phyloP scores from a whole-genome alignment of 2,329 filamentous ascomycete genomes.

The Metarhizium brunneum region DNA sequence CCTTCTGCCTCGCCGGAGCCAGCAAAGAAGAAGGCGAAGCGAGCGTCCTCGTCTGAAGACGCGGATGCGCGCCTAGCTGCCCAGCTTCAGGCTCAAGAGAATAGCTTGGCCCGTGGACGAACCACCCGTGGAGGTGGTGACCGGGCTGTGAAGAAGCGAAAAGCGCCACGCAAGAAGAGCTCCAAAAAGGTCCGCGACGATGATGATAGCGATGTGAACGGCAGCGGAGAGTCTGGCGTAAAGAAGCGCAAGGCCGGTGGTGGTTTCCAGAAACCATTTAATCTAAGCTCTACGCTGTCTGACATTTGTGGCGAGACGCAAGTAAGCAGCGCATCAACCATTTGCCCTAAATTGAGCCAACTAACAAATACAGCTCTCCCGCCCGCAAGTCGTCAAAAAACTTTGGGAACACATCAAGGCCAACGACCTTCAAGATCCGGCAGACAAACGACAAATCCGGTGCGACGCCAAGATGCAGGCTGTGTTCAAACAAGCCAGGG shows the following conservation, averaged over 20 bases:
- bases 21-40: slow-evolving; percentile 58
- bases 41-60: slow-evolving; percentile 51
- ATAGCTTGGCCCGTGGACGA: slow-evolving; percentile 55
- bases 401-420: slow-evolving; percentile 93
- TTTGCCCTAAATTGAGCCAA: background rate
- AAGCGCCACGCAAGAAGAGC: slow-evolving; percentile 61
- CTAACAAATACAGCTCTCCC: slow-evolving; percentile 57
- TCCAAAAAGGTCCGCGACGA: slow-evolving; percentile 64
- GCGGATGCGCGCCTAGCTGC: slow-evolving; percentile 83
- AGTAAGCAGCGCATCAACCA: slow-evolving; percentile 31
- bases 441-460: slow-evolving; percentile 81
- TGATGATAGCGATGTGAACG: slow-evolving; percentile 70
- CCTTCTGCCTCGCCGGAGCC: slow-evolving; percentile 37
- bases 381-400: slow-evolving; percentile 91
- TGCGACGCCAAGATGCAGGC: slow-evolving; percentile 89
- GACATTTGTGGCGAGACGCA: slow-evolving; percentile 61
- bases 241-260: slow-evolving; percentile 77
- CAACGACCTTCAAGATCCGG: slow-evolving; percentile 80
- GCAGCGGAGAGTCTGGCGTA: slow-evolving; percentile 45
- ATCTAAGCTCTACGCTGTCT: slow-evolving; percentile 59
- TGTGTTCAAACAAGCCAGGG: slow-evolving; percentile 81
- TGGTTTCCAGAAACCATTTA: slow-evolving; percentile 85
- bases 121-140: slow-evolving; percentile 69
- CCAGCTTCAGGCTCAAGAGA: slow-evolving; percentile 85
- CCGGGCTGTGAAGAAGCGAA: slow-evolving; percentile 56